phyloP scores from a whole-genome alignment of 768 basidiomycete species.

The Leccinum uliginosum region DNA sequence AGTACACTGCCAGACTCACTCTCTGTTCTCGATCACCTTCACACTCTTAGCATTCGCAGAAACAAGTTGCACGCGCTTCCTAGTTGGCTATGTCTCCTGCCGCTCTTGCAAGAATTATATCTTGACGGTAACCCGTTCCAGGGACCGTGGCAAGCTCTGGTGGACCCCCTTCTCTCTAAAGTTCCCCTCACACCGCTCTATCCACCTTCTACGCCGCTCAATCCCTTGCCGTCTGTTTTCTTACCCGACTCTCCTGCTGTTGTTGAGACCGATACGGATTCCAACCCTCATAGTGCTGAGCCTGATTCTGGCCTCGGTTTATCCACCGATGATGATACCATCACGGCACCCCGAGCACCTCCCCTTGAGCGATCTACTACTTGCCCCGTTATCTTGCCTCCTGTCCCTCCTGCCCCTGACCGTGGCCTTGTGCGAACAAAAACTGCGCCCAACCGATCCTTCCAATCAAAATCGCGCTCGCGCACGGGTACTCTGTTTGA shows the following conservation, averaged over 20 bases:
- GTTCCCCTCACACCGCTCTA: constrained; percentile 55
- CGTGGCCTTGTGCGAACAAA: constrained; percentile 63
- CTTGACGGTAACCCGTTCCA: constrained; percentile 98
- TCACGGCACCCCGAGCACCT: constrained; percentile 58
- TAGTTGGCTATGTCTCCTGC: constrained; percentile 92
- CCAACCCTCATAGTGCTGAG: constrained; percentile 44
- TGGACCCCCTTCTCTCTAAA: constrained; percentile 76
- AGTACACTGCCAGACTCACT: constrained; percentile 71
- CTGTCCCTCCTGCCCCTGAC: constrained; percentile 20
- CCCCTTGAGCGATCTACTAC: constrained; percentile 50
- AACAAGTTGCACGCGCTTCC: constrained; percentile 88
- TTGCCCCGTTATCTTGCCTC: constrained; percentile 38
- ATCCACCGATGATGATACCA: constrained; percentile 63
- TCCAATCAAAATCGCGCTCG: constrained; percentile 42
- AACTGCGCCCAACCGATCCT: constrained; percentile 63
- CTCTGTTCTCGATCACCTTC: constrained; percentile 69
- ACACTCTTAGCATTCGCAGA: constrained; percentile 83
- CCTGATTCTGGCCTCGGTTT: constrained; percentile 26
- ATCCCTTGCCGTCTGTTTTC: constrained; percentile 48
- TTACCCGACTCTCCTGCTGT: constrained; percentile 41
- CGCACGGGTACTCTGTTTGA: constrained; percentile 28
- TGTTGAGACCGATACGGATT: constrained; percentile 51
- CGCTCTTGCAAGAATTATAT: constrained; percentile 76
- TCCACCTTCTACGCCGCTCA: constrained; percentile 61
- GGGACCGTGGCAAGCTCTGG: constrained; percentile 86